phyloP scores from a whole-genome alignment of 345 rosid species.

The Cardamine chenopodiifolia region DNA sequence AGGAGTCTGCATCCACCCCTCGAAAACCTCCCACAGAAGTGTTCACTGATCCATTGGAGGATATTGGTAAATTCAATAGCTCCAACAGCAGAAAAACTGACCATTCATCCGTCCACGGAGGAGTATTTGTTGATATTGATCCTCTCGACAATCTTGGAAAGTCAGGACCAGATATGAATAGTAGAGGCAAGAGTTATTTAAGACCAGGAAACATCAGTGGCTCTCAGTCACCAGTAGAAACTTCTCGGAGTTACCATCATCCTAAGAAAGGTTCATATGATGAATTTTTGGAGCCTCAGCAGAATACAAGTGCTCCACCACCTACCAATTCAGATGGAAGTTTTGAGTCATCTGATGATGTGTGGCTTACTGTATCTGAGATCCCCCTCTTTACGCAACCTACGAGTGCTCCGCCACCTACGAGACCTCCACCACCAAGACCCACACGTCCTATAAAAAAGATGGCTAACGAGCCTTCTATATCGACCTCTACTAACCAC shows the following conservation, averaged over 20 bases:
- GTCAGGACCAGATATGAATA: constrained; percentile 53
- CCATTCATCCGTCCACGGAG: constrained; percentile 47
- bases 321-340: constrained; percentile 50
- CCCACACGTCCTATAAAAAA: constrained; percentile 67
- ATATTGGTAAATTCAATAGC: constrained; percentile 49
- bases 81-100: constrained; percentile 50
- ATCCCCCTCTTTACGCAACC: constrained; percentile 87
- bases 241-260: constrained; percentile 44
- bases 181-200: constrained; percentile 55
- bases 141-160: constrained; percentile 67
- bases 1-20: constrained; percentile 52
- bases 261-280: constrained; percentile 51
- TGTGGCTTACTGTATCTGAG: constrained; percentile 95
- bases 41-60: constrained; percentile 55
- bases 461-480: constrained; percentile 56
- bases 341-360: constrained; percentile 64
- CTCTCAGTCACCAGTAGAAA: constrained; percentile 48
- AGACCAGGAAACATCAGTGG: constrained; percentile 50
- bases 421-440: constrained; percentile 97
- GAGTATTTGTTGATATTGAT: constrained; percentile 65
- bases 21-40: constrained; percentile 45
- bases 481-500: constrained; percentile 52
- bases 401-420: constrained; percentile 85
- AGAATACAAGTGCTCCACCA: constrained; percentile 36
- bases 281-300: constrained; percentile 49